phyloP scores from a whole-genome alignment of 2,329 filamentous ascomycete species.

The Cladosporium sp. region DNA sequence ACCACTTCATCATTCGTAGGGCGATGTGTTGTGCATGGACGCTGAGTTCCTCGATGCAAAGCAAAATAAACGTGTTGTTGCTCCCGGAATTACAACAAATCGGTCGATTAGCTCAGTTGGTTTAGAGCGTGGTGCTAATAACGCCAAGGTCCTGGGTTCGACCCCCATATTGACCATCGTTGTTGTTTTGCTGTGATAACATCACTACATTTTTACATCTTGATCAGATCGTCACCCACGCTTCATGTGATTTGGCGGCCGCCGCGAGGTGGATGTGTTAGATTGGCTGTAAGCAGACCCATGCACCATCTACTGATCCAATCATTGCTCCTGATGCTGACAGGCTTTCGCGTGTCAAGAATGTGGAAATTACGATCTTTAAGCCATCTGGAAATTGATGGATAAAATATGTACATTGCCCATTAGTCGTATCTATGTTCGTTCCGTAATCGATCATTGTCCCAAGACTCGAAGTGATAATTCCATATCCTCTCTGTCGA shows the following conservation, averaged over 20 bases:
- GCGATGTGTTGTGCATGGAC: neutral
- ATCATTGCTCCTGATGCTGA: neutral
- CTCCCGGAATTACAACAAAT: neutral
- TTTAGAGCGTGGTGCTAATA: constrained; percentile 19
- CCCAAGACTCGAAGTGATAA: neutral
- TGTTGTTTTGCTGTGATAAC: neutral
- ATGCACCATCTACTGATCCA: neutral
- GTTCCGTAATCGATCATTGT: neutral
- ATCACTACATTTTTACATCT: neutral
- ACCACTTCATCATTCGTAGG: neutral
- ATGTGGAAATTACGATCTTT: neutral
- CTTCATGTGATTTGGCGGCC: neutral
- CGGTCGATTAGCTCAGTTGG: constrained; percentile 14
- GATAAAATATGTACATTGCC: neutral
- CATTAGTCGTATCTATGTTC: neutral
- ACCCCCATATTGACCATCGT: constrained; percentile 13
- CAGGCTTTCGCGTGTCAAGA: neutral
- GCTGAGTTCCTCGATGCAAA: too few relatives aligned
- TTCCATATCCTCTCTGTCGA: neutral
- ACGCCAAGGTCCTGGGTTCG: constrained; percentile 17
- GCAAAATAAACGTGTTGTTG: too few relatives aligned
- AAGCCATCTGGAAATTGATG: neutral
- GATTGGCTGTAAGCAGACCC: neutral
- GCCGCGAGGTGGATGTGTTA: neutral
- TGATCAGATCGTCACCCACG: neutral